phyloP scores from a whole-genome alignment of 257 asterid species.

The Petunia secreta region DNA sequence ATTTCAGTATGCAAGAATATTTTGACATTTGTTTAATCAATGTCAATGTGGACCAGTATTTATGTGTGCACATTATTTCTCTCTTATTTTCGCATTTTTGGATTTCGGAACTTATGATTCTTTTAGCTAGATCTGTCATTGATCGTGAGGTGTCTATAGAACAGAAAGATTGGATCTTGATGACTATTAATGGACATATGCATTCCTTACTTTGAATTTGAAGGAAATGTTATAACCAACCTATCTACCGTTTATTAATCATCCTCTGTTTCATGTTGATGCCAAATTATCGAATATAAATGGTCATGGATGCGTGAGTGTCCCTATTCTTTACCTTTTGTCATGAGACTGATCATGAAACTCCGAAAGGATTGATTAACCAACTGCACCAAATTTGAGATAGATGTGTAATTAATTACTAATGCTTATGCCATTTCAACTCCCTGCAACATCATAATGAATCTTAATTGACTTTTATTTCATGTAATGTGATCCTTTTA shows the following conservation, averaged over 20 bases:
- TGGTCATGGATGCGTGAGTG: too few relatives aligned
- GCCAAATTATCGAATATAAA: too few relatives aligned
- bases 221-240: background rate
- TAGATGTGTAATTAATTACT: background rate
- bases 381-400: too few relatives aligned
- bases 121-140: background rate
- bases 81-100: background rate
- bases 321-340: too few relatives aligned
- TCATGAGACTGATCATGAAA: too few relatives aligned
- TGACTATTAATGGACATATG: background rate
- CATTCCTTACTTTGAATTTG: background rate
- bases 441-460: background rate
- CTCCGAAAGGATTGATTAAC: too few relatives aligned
- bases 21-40: too few relatives aligned
- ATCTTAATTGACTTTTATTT: background rate
- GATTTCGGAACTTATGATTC: background rate
- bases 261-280: too few relatives aligned
- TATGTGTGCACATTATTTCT: background rate
- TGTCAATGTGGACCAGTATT: background rate
- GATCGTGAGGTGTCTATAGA: background rate
- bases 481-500: background rate
- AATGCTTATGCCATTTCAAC: background rate
- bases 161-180: background rate
- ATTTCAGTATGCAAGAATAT: too few relatives aligned
- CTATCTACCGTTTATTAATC: background rate